These are phyloP conservation scores for Globisporangium echinulatum DNA, from an alignment of 352 stramenopile genomes.

Conservation along the genomic window DNA sequence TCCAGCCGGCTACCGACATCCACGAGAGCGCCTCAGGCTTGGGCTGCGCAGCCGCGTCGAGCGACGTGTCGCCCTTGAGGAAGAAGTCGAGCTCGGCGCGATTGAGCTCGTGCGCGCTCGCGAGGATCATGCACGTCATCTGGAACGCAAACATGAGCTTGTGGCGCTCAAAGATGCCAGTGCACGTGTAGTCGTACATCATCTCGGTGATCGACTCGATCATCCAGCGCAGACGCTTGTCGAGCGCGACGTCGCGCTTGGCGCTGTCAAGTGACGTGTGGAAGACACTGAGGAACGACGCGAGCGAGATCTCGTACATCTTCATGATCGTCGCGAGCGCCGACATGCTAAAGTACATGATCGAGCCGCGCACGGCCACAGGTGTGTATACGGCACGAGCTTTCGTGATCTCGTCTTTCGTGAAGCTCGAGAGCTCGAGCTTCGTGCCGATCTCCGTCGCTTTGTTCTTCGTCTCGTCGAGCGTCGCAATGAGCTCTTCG, in stretches of 20 bases:
- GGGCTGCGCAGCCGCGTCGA: conserved; percentile 62
- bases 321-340: conserved; percentile 91
- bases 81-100: conserved; percentile 92
- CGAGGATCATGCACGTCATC: conserved; percentile 95
- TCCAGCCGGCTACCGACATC: conserved; percentile 89
- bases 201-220: conserved; percentile 88
- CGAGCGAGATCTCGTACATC: conserved; percentile 95
- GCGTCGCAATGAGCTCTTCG: conserved; percentile 90
- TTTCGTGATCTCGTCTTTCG: conserved; percentile 93
- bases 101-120: conserved; percentile 76
- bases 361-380: conserved; percentile 89
- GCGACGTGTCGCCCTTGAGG: conserved; percentile 93
- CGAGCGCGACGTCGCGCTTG: conserved; percentile 87
- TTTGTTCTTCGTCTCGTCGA: conserved; percentile 95
- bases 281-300: conserved; percentile 91
- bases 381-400: conserved; percentile 87
- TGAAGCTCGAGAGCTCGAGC: conserved; percentile 89
- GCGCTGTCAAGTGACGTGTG: conserved; percentile 86
- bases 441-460: conserved; percentile 92
- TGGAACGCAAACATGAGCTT: conserved; percentile 97
- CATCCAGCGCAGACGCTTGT: conserved; percentile 86
- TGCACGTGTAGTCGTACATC: conserved; percentile 97
- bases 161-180: conserved; percentile 95
- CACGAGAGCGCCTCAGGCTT: conserved; percentile 77
- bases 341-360: conserved; percentile 94